phyloP scores from a whole-genome alignment of 345 rosid species.

The Microthlaspi erraticum region DNA sequence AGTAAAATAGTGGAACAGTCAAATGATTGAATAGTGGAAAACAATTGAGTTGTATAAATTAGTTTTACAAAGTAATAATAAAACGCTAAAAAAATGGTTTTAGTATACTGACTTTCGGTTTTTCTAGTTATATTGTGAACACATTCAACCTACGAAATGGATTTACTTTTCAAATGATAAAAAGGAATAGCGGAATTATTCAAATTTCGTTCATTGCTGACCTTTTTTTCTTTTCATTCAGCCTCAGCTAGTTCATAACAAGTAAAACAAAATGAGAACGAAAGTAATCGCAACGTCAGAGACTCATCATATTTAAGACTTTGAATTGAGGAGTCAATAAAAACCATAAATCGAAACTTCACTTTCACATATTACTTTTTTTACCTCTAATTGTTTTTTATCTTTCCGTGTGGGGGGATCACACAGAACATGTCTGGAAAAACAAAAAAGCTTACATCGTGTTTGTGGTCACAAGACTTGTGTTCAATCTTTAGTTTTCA shows the following conservation, averaged over 20 bases:
- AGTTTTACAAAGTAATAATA: too few relatives aligned
- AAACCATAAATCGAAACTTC: constrained; percentile 13
- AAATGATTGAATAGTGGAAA: not conserved
- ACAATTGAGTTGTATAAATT: too few relatives aligned
- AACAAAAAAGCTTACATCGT: constrained; percentile 7
- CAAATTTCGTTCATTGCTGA: not conserved
- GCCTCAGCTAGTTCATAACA: not conserved
- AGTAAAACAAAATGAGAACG: not conserved
- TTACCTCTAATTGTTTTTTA: not conserved
- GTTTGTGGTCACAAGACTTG: constrained; percentile 41
- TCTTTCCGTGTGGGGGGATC: constrained; percentile 33
- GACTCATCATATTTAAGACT: too few relatives aligned
- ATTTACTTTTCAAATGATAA: too few relatives aligned
- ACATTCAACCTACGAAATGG: not conserved
- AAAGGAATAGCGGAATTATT: too few relatives aligned
- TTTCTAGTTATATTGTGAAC: not conserved
- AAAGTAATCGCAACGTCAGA: not conserved
- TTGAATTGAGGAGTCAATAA: constrained; percentile 1
- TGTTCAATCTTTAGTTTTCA: constrained; percentile 33
- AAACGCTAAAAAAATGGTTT: too few relatives aligned
- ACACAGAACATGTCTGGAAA: constrained; percentile 34
- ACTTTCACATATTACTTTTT: constrained; percentile 22
- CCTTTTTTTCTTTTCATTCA: not conserved
- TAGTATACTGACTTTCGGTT: too few relatives aligned
- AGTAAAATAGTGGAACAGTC: not conserved